phyloP scores from a whole-genome alignment of 441 rosid species.

The Euphorbia schlechtendalii region DNA sequence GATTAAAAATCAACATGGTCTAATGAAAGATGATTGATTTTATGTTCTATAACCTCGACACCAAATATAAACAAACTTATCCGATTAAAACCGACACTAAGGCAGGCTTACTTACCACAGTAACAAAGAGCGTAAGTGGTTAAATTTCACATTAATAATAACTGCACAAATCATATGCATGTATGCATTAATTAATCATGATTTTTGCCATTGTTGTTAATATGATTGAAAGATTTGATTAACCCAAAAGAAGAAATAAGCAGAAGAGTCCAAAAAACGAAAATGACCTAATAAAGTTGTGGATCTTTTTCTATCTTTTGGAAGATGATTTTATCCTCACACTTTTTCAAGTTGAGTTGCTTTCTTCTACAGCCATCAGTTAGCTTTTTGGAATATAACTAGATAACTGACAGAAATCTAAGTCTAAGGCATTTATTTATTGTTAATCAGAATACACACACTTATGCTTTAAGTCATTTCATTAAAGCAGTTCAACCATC shows the following conservation, averaged over 20 bases:
- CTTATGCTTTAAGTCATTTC: not conserved
- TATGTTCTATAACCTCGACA: too few species aligned
- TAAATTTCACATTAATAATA: too few species aligned
- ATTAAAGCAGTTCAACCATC: not conserved
- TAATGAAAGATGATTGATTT: too few species aligned
- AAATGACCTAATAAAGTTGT: conserved; percentile 2
- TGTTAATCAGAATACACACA: too few species aligned
- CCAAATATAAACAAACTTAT: too few species aligned
- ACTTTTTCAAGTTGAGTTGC: not conserved
- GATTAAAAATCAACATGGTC: too few species aligned
- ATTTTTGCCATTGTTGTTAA: not conserved
- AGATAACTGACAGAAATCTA: too few species aligned
- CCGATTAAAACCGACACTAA: too few species aligned
- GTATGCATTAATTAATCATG: too few species aligned
- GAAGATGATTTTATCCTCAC: not conserved
- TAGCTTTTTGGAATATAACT: conserved; percentile 2
- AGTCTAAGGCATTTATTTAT: not conserved
- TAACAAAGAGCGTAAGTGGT: too few species aligned
- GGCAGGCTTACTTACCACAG: too few species aligned
- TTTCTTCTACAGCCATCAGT: conserved; percentile 5
- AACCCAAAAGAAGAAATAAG: not conserved
- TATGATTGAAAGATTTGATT: not conserved
- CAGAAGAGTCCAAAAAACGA: conserved; percentile 11
- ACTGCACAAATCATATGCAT: too few species aligned
- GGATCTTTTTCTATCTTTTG: not conserved